Conservation (phyloP, 371 early-diverging fungal genomes). For the Dichotomocladium elegans region DNA sequence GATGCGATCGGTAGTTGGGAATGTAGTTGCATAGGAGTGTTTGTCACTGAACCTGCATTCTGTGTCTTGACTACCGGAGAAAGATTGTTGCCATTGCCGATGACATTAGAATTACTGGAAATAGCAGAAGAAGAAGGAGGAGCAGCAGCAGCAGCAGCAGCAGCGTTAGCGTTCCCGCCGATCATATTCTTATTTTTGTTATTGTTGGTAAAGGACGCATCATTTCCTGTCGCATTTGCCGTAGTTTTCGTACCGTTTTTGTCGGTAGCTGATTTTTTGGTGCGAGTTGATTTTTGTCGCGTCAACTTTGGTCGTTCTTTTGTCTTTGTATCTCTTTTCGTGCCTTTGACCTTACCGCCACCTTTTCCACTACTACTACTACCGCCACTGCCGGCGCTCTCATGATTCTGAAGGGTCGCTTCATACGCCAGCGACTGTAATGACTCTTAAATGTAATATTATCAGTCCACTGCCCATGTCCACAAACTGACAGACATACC, state of each 20-base stretch:
- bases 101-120: background rate
- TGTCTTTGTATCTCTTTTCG: slow-evolving; percentile 4
- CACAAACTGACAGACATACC: background rate
- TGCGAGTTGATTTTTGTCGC: slow-evolving; percentile 3
- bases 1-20: background rate
- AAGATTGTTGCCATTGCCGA: background rate
- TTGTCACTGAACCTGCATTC: background rate
- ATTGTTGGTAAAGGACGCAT: slow-evolving; percentile 8
- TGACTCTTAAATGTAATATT: background rate
- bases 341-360: slow-evolving; percentile 4
- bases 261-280: slow-evolving; percentile 5
- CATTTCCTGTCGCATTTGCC: too few species aligned
- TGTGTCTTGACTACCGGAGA: slow-evolving; percentile 15
- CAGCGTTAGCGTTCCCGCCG: background rate
- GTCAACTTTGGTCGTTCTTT: slow-evolving; percentile 8
- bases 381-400: background rate
- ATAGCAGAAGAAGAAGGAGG: background rate
- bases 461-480: background rate
- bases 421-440: background rate
- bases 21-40: slow-evolving; percentile 3
- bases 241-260: slow-evolving; percentile 3
- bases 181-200: too few species aligned
- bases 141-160: background rate
- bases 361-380: background rate
- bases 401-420: background rate